These are phyloP conservation scores for Incumbomyces lentus DNA, from an alignment of 2,329 filamentous ascomycete species.

Conservation along the genomic window DNA sequence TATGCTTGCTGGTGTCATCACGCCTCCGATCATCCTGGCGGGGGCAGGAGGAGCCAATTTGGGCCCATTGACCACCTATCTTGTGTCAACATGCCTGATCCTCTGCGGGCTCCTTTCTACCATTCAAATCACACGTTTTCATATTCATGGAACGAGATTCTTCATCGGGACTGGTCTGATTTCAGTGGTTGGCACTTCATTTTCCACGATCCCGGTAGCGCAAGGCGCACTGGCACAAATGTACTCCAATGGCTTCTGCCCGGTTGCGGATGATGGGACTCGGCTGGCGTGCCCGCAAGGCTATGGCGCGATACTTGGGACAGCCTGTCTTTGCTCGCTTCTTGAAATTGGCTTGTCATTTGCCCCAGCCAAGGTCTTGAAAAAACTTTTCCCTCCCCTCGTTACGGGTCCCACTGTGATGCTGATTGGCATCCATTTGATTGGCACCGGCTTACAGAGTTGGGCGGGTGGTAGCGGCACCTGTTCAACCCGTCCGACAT, in stretches of 20 bases:
- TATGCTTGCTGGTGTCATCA: slow-evolving; percentile 54
- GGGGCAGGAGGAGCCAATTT: slow-evolving; percentile 48
- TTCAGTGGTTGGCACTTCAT: slow-evolving; percentile 58
- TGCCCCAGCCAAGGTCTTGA: slow-evolving; percentile 48
- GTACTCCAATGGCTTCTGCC: slow-evolving; percentile 56
- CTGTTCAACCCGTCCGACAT: slow-evolving; percentile 28
- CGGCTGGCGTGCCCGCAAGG: slow-evolving; percentile 53
- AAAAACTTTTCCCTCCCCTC: slow-evolving; percentile 56
- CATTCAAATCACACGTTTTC: slow-evolving; percentile 57
- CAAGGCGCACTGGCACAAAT: slow-evolving; percentile 52
- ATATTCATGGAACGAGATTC: slow-evolving; percentile 49
- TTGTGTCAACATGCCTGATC: slow-evolving; percentile 60
- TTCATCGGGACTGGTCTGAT: slow-evolving; percentile 56
- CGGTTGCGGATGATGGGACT: slow-evolving; percentile 44
- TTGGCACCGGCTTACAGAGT: slow-evolving; percentile 53
- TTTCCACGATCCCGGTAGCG: slow-evolving; percentile 56
- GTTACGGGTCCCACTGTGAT: slow-evolving; percentile 59
- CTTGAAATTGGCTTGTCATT: slow-evolving; percentile 57
- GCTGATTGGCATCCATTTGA: slow-evolving; percentile 55
- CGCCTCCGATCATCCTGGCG: slow-evolving; percentile 55
- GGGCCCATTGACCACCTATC: slow-evolving; percentile 47
- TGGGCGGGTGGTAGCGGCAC: slow-evolving; percentile 57
- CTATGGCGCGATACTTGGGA: slow-evolving; percentile 56
- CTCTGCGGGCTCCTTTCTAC: slow-evolving; percentile 55
- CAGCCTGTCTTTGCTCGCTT: slow-evolving; percentile 35